Evolutionary conservation across 257 asterid genomes (phyloP), one percentile per base, ranked within the genome.

Genomic region (Solanum neorickii): DNA sequence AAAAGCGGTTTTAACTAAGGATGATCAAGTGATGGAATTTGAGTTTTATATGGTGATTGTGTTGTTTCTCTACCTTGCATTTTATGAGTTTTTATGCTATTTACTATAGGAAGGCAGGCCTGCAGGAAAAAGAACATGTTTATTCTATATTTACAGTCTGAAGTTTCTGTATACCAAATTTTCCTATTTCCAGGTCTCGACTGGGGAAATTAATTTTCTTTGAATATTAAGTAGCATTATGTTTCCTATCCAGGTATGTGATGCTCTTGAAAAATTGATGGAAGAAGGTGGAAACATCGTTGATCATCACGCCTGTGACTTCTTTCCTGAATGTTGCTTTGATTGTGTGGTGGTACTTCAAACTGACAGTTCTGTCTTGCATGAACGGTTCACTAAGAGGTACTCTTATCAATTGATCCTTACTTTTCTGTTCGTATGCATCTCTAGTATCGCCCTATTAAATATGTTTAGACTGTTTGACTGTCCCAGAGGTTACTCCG

Each of bases 241-340:
- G 49, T 83, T 20, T 23, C 84, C 27, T 62, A 27, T 60, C 46
- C 87, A 97, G 99, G 95, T 95, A 10, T 94, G 98, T 70, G 95
- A 95, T 87, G 98, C 96, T 89, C 97, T 97, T 23, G 98, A 95
- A 86, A 98, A 95, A 87, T 69, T 93, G 92, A 97, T 97, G 98
- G 96, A 93, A 88, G 92, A 88, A 90, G 98, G 99, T 86, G 99
- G 99, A 49, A 94, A 87, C 93, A 95, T 97, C 69, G 92, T 97
- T 88, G 98, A 97, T 92, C 91, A 94, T 91, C 98, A 94, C 83
- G 94, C 98, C 18, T 94, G 99, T 73, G 98, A 97, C 87, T 97
- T 97, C 90, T 95, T 97, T 86, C 99, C 98, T 0, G 98, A 97
- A 83, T 94, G 95, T 60, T 97, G 99, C 96, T 95, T 97, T 21